Evolutionary conservation across 371 early-diverging fungal genomes (phyloP).

Genomic region (Rhizomucor miehei): DNA sequence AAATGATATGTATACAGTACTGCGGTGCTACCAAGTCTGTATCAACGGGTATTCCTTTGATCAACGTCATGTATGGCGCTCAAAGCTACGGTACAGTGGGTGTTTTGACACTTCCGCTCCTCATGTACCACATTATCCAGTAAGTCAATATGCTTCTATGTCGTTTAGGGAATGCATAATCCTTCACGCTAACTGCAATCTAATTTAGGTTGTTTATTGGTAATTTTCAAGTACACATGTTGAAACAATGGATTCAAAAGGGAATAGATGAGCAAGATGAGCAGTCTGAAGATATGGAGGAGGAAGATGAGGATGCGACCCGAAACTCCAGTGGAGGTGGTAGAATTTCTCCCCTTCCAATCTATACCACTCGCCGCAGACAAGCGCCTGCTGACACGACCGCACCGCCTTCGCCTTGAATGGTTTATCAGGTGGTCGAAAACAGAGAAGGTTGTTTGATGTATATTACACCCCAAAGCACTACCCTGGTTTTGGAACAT

Average conservation of each 20-base stretch:
- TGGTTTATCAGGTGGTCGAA: no score
- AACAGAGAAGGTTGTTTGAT: no score
- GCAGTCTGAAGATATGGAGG: background rate
- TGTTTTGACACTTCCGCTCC: conserved; percentile 59
- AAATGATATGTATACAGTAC: conserved; percentile 24
- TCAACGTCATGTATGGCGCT: conserved; percentile 65
- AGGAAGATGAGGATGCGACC: no score
- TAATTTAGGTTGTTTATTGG: conserved; percentile 63
- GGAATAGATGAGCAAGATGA: conserved; percentile 5
- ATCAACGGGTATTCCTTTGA: conserved; percentile 74
- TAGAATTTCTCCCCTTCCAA: background rate
- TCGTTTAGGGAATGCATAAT: no score
- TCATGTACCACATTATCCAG: conserved; percentile 75
- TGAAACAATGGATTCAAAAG: conserved; percentile 56
- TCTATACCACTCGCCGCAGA: background rate
- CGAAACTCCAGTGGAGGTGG: background rate
- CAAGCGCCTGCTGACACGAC: background rate
- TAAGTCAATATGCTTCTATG: conserved; percentile 35
- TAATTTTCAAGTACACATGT: conserved; percentile 54
- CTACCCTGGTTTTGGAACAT: no score
- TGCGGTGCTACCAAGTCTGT: conserved; percentile 79
- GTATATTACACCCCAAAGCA: no score
- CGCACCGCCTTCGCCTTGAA: no score
- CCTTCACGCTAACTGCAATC: no score
- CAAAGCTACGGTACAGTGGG: conserved; percentile 51